A percentile compares a stretch with the other conserved stretches of the same genome.
phyloP scores from a whole-genome alignment of 2,329 filamentous ascomycete genomes.

The Colletotrichum sp. region DNA sequence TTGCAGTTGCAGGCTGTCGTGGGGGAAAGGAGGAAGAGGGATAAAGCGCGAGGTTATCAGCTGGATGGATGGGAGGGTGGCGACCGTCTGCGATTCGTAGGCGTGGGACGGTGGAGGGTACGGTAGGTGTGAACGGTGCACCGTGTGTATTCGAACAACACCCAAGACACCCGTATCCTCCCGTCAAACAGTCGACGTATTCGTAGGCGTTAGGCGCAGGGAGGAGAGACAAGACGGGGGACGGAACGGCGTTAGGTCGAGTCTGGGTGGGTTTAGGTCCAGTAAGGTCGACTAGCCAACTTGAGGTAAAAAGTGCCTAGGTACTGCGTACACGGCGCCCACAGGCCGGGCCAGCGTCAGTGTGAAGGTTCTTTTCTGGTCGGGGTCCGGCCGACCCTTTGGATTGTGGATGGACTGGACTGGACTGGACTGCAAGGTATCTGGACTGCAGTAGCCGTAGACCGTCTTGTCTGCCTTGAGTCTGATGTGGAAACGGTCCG shows the following conservation, averaged over 20 bases:
- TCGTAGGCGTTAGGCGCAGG: neutral
- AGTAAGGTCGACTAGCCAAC: neutral
- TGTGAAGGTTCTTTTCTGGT: neutral
- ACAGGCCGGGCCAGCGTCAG: slow-evolving; percentile 5
- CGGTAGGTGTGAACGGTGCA: neutral
- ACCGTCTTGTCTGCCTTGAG: neutral
- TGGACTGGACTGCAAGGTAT: neutral
- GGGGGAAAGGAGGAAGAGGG: slow-evolving; percentile 21
- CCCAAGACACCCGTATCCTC: neutral
- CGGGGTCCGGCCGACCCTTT: neutral
- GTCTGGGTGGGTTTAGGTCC: neutral
- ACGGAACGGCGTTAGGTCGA: neutral
- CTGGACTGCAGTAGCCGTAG: neutral
- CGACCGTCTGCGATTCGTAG: slow-evolving; percentile 19
- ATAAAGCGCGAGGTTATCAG: slow-evolving; percentile 30
- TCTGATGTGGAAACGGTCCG: neutral
- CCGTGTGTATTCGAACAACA: neutral
- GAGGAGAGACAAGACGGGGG: neutral
- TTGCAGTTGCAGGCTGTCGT: slow-evolving; percentile 5
- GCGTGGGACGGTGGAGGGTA: neutral
- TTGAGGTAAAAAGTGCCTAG: neutral
- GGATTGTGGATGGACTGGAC: neutral
- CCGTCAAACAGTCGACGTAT: neutral
- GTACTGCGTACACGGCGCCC: neutral
- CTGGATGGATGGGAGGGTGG: slow-evolving; percentile 15